Evolutionary conservation across 257 asterid genomes (phyloP).

Genomic region (Solanum lycopersicoides): DNA sequence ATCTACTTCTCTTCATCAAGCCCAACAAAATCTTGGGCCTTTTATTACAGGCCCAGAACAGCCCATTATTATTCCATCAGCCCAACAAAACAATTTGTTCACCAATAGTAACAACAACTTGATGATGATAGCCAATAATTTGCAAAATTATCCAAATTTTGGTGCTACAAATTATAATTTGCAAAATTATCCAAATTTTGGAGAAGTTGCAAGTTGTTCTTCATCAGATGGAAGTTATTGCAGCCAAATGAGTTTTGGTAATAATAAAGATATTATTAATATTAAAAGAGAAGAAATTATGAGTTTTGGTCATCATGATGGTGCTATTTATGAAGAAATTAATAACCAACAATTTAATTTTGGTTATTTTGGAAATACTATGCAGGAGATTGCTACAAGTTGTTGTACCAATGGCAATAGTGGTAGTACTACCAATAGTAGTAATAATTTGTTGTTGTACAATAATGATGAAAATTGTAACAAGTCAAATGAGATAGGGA

Average conservation of each 20-base stretch:
- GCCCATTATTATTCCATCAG: conserved; percentile 15
- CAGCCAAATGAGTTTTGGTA: conserved; percentile 33
- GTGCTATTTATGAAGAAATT: conserved; percentile 13
- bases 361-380: background rate
- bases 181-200: conserved; percentile 4
- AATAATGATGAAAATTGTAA: conserved; percentile 35
- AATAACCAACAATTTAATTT: conserved; percentile 25
- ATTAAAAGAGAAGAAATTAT: conserved; percentile 41
- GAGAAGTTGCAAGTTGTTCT: conserved; percentile 33
- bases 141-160: background rate
- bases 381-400: background rate
- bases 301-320: background rate
- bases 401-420: background rate
- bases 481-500: conserved; percentile 33
- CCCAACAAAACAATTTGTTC: conserved; percentile 15
- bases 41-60: conserved; percentile 1
- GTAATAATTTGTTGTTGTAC: conserved; percentile 9
- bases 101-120: conserved; percentile 3
- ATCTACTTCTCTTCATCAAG: conserved; percentile 7
- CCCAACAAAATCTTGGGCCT: background rate
- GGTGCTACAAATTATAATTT: conserved; percentile 3
- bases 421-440: background rate
- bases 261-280: conserved; percentile 27
- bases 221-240: conserved; percentile 55
- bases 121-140: background rate